Percentiles rank a stretch among this genome's conserved stretches.
phyloP scores from a whole-genome alignment of 768 basidiomycete species.

The Tricholoma terreum region DNA sequence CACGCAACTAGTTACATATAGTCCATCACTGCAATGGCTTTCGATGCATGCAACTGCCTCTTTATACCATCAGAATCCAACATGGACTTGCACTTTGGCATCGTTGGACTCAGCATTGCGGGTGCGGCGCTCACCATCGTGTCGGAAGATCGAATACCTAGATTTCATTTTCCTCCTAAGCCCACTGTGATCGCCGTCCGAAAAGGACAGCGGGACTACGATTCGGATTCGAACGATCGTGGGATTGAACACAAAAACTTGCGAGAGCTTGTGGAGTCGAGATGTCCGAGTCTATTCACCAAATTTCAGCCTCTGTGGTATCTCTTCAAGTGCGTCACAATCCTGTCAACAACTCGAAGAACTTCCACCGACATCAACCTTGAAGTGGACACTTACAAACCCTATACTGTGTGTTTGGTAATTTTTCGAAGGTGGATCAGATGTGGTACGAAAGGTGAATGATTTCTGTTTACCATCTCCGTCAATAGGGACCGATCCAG shows the following conservation, averaged over 20 bases:
- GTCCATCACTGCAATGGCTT: no score
- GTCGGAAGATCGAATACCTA: not conserved
- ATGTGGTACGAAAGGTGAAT: conserved; percentile 48
- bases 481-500: not conserved
- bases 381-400: conserved; percentile 64
- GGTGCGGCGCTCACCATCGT: not conserved
- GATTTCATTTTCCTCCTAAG: not conserved
- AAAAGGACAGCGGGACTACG: no score
- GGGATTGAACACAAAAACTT: conserved; percentile 9
- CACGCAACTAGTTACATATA: no score
- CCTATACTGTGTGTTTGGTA: conserved; percentile 53
- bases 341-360: not conserved
- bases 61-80: not conserved
- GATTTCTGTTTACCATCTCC: no score
- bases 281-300: conserved; percentile 40
- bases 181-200: no score
- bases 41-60: not conserved
- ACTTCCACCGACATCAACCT: not conserved
- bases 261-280: conserved; percentile 36
- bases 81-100: not conserved
- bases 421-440: conserved; percentile 55
- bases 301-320: conserved; percentile 47
- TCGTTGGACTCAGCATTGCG: not conserved
- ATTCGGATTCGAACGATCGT: no score
- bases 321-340: conserved; percentile 40